phyloP scores from a whole-genome alignment of 805 yeast species.

The Starmerella scarabaei region DNA sequence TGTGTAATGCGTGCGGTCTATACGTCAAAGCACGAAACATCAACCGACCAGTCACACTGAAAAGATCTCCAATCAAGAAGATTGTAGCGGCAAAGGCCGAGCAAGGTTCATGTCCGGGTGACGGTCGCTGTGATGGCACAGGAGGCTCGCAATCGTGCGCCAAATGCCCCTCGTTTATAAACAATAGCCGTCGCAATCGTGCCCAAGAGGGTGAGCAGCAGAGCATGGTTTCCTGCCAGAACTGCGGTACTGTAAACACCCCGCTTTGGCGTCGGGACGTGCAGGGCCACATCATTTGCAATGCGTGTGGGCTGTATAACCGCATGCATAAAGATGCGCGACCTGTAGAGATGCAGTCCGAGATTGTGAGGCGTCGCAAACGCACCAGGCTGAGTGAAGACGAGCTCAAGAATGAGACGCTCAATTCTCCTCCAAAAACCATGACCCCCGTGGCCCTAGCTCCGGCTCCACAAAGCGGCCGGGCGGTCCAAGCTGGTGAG shows the following conservation, averaged over 20 bases:
- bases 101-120: slow-evolving; percentile 54
- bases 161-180: slow-evolving; percentile 61
- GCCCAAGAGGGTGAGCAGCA: slow-evolving; percentile 1
- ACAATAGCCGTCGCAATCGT: slow-evolving; percentile 41
- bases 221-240: slow-evolving; percentile 55
- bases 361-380: slow-evolving; percentile 62
- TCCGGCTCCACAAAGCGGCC: too few relatives aligned
- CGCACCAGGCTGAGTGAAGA: slow-evolving; percentile 26
- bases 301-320: slow-evolving; percentile 72
- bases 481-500: too few relatives aligned
- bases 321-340: slow-evolving; percentile 63
- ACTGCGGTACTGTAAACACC: slow-evolving; percentile 74
- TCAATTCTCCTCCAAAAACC: too few relatives aligned
- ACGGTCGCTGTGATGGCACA: slow-evolving; percentile 74
- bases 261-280: slow-evolving; percentile 82
- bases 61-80: slow-evolving; percentile 27
- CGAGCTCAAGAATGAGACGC: too few relatives aligned
- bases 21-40: slow-evolving; percentile 49
- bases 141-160: slow-evolving; percentile 72
- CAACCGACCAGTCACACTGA: slow-evolving; percentile 53
- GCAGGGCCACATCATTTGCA: slow-evolving; percentile 70
- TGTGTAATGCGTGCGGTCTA: slow-evolving; percentile 94
- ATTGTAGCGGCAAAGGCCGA: slow-evolving; percentile 11
- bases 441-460: too few relatives aligned
- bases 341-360: slow-evolving; percentile 61